Percentiles rank a stretch among this genome's conserved stretches.
These are phyloP conservation scores for Ophiosphaerella korrae DNA, from an alignment of 2,329 filamentous ascomycete species.

Conservation along the genomic window DNA sequence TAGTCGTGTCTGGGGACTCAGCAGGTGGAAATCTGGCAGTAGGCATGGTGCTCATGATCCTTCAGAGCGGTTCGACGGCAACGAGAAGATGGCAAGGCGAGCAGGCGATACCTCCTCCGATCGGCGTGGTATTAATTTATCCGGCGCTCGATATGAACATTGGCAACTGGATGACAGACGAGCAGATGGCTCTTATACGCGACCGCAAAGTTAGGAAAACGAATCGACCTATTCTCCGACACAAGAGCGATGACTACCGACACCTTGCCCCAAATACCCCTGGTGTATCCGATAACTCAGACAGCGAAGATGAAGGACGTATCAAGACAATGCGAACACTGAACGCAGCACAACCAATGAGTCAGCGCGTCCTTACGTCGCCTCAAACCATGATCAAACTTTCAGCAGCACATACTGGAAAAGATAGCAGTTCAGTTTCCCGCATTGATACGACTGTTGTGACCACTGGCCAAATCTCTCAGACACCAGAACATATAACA, in stretches of 20 bases:
- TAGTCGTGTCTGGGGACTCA: constrained; percentile 79
- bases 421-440: constrained; percentile 28
- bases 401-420: constrained; percentile 46
- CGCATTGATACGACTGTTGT: constrained; percentile 22
- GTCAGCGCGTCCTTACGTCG: constrained; percentile 35
- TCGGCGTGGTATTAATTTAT: constrained; percentile 84
- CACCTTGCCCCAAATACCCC: constrained; percentile 81
- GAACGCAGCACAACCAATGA: constrained; percentile 18
- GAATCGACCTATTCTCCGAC: constrained; percentile 76
- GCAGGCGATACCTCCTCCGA: constrained; percentile 71
- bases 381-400: constrained; percentile 45
- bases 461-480: constrained; percentile 24
- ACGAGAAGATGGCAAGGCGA: constrained; percentile 62
- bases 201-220: constrained; percentile 78
- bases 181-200: constrained; percentile 93
- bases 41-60: constrained; percentile 83
- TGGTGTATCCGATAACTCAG: constrained; percentile 78
- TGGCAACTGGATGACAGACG: constrained; percentile 98
- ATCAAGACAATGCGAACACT: constrained; percentile 12
- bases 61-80: constrained; percentile 71
- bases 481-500: constrained; percentile 29
- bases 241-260: constrained; percentile 89
- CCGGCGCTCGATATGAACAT: constrained; percentile 96
- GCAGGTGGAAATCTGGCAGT: constrained; percentile 82
- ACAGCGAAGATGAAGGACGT: constrained; percentile 47